Conservation (phyloP, 345 rosid species). For the Crucihimalaya himalaica region DNA sequence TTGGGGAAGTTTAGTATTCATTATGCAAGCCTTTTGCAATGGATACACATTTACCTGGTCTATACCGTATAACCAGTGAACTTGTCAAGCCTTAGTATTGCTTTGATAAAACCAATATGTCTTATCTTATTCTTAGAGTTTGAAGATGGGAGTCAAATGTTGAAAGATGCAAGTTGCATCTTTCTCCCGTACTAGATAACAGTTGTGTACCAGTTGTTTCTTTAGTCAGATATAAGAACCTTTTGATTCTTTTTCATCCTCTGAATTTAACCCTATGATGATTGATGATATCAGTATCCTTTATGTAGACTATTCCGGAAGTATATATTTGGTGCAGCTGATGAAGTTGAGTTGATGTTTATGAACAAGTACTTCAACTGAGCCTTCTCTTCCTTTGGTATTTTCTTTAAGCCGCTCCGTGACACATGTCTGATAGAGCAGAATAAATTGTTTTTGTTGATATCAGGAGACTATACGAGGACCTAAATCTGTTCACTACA, state of each 20-base stretch:
- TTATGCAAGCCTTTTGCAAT: neutral
- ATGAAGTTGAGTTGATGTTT: slow-evolving; percentile 69
- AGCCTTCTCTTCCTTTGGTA: slow-evolving; percentile 6
- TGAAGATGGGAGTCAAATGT: neutral
- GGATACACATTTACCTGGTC: neutral
- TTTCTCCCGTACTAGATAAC: neutral
- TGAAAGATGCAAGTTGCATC: neutral
- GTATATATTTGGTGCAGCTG: slow-evolving; percentile 65
- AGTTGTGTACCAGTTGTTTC: neutral
- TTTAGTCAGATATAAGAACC: neutral
- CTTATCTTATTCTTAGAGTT: neutral
- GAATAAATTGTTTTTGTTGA: neutral
- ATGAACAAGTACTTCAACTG: slow-evolving; percentile 56
- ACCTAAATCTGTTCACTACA: slow-evolving; percentile 50
- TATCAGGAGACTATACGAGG: slow-evolving; percentile 62
- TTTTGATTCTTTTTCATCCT: neutral
- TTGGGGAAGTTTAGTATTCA: neutral
- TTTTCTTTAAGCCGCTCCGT: neutral
- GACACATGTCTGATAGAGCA: slow-evolving; percentile 4
- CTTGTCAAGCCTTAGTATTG: neutral
- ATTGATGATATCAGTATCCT: slow-evolving; percentile 16
- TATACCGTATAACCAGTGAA: neutral
- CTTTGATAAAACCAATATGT: neutral
- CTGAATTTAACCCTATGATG: neutral
- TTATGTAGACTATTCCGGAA: slow-evolving; percentile 55